Base-by-base conservation (phyloP, 2,329 filamentous ascomycete genomes). In the Beauveria sp. region DNA sequence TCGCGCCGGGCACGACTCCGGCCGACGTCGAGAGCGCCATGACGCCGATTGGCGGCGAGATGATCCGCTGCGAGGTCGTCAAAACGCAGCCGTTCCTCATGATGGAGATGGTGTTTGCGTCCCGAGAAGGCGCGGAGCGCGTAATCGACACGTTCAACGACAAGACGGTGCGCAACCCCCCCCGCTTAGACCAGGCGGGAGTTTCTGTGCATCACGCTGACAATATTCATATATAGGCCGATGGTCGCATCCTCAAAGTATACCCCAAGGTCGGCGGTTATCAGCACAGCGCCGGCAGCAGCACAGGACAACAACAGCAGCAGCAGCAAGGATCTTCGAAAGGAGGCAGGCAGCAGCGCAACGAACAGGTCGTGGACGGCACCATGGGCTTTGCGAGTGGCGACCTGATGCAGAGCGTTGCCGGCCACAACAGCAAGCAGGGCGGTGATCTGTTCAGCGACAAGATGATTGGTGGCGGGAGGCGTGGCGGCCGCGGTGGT, bases 11-110 rank as follows among this genome's bases (percentile, higher is more conserved):
- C 43, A 95, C 90, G 0, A 92, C 90, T 7, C 88, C 87, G 1
- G 89, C 88, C 34, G 90, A 95, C 69, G 91, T 95, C 63, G 89
- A 92, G 77, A 89, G 87, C 67, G 90, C 90, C 61, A 86, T 95
- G 85, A 83, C 81, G n/a, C 85, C 86, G 0, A 77, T 90, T n/a
- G 89, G 88, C 45, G 89, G 88, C 34, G 79, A 86, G 63, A 81
- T 91, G 68, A 70, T 82, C 26, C 84, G 82, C 68, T 93, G 90
- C 75, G 82, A 79, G 42, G 76, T 95, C 45, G 74, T 91, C 61
- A 86, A 87, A 70, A 80, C 86, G 4, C 76, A 77, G 30, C 90
- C 91, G 0, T 86, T 88, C 4, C 85, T 95, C 57, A 86, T 92
- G 69, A 88, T 88, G 24, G 90, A 95, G 75, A 85, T 95, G 70